Base-by-base conservation (phyloP, 495 filamentous ascomycete genomes). In the Melanomma pulvis-pyrius region DNA sequence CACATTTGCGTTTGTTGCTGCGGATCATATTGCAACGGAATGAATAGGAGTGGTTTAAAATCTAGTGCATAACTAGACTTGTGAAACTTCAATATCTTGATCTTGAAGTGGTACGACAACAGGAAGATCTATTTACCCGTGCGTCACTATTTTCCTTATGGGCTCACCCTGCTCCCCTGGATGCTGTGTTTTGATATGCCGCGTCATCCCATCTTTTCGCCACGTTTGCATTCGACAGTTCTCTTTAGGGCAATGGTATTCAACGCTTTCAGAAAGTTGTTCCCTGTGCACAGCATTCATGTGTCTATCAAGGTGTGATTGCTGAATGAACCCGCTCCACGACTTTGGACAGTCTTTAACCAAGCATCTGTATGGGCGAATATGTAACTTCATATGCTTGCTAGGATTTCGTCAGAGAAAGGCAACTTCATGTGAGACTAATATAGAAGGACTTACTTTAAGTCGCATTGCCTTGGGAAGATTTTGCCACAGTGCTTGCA, bases 1-100 rank as follows among this genome's bases (percentile, higher is more conserved):
- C 17, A 63, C 60, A 24, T 63, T 63, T 51, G 60, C 47, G 11
- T 63, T 25, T 44, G 5, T 36, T 26, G 61, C 61, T 28, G 61
- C 29, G 12, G 13, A 63, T 19, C 50, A 63, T 56, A 41, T 63
- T 26, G 34, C 51, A 41, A 30, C 15, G 17, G 5, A 26, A 53
- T 52, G 34, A 8, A 36, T 25, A 17, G 25, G 49, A 50, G 21
- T 11, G 47, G 47, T 19, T 15, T 50, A 50, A 5, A 52, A 52
- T n/a, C 4, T 6, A 52, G 5, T 17, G 49, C 49, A 15, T 26
- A 26, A 34, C 4, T 5, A 5, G 4, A 34, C 30, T 4, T 5
- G 4, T 5, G 5, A 34, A 44, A 11, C n/a, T 44, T 44, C 5
- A 17, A 6, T 12, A 17, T n/a, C 13, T 44, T n/a, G 39, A 44